Base-by-base conservation (phyloP, 2,329 filamentous ascomycete genomes). In the Pseudocercospora macadamiae region DNA sequence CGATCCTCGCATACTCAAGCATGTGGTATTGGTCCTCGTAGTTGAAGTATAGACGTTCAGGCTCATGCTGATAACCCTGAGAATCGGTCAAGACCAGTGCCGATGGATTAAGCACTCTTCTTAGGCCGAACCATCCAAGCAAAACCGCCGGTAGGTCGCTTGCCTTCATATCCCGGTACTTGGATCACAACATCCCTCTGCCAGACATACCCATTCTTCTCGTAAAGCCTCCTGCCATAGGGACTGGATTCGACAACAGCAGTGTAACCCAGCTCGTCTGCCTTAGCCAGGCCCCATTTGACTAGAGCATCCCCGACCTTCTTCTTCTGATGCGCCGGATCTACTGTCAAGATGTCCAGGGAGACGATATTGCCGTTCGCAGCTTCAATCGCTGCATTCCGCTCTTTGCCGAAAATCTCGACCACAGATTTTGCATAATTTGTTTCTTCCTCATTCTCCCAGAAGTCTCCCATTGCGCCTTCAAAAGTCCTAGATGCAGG, bases 141-240 rank as follows among this genome's bases (percentile, higher is more conserved):
- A 60, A 66, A 67, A 6, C 23, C 44, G 7, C 63, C 64, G 32
- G 54, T 42, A n/a, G 63, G 52, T 32, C 65, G 37, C 42, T 47
- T 47, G 1, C 55, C 60, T 23, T 28, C 47, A 55, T 65, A 66
- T 18, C 36, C 59, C 14, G 62, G 60, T n/a, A 63, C 54, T 12
- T 59, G 47, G 4, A 67, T 34, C 4, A 55, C 51, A 4, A 67
- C 63, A 59, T 70, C 62, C 55, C 67, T 69, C 18, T 66, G 49
- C 49, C 68, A 71, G 5, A 66, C 60, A 48, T 68, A 73, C 9
- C 70, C 70, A 53, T 71, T 62, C 66, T 71, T 71, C 64, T 68
- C 62, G 39, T 73, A 73, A 44, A 70, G 52, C 1, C 67, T 63
- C 49, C 65, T 69, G 8, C 69, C 70, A 56, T 54, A 68, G 16